phyloP scores from a whole-genome alignment of 305 asterid species.

The Fraxinus nigra region DNA sequence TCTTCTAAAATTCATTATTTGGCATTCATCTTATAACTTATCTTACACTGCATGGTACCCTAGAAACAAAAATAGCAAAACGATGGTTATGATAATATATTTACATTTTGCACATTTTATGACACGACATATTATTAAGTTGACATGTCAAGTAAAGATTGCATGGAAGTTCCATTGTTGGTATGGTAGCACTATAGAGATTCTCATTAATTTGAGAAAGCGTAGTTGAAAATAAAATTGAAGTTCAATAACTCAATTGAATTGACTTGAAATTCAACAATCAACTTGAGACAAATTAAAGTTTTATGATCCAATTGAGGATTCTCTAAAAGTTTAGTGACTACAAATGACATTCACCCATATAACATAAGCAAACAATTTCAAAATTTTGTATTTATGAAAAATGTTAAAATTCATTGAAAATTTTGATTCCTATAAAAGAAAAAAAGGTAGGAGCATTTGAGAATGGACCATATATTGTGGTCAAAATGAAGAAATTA shows the following conservation, averaged over 20 bases:
- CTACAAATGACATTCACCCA: neutral
- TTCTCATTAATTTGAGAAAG: neutral
- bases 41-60: neutral
- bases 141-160: neutral
- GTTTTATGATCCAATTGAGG: neutral
- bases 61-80: neutral
- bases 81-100: neutral
- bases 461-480: neutral
- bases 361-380: neutral
- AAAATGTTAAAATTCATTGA: neutral
- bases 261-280: neutral
- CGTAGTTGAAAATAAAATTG: neutral
- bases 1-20: neutral
- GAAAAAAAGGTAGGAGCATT: neutral
- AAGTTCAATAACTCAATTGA: neutral
- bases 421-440: neutral
- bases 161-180: too few relatives aligned
- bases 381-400: neutral
- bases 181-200: too few relatives aligned
- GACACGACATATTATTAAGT: neutral
- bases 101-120: too few relatives aligned
- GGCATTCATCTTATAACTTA: neutral
- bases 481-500: slow-evolving; percentile 17
- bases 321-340: neutral
- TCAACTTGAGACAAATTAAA: neutral